Evolutionary conservation across 257 asterid genomes (phyloP).

Genomic region (Capsicum baccatum): DNA sequence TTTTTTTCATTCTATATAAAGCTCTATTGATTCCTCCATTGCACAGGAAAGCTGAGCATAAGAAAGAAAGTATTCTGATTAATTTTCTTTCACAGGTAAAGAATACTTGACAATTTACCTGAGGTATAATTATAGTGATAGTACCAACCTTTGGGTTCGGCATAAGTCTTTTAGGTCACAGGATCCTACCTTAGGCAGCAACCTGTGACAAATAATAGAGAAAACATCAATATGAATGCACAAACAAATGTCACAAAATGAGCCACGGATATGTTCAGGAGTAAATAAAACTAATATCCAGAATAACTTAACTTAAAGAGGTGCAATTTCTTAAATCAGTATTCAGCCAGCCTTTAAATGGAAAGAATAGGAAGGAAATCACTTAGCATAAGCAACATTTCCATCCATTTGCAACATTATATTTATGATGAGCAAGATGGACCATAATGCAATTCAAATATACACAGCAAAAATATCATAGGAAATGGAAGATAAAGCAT

Average conservation of each 20-base stretch:
- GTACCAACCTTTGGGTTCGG: conserved; percentile 99
- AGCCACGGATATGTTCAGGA: background rate
- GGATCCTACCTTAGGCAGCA: conserved; percentile 84
- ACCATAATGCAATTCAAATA: background rate
- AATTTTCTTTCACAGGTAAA: background rate
- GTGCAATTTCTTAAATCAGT: background rate
- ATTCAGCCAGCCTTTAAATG: background rate
- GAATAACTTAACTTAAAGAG: background rate
- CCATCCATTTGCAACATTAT: background rate
- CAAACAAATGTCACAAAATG: conserved; percentile 9
- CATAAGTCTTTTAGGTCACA: conserved; percentile 96
- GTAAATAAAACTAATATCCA: background rate
- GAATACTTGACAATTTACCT: conserved; percentile 51
- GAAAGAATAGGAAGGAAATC: background rate
- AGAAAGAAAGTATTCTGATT: background rate
- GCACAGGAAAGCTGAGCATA: background rate
- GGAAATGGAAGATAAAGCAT: too few relatives aligned
- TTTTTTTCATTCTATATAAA: background rate
- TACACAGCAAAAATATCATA: background rate
- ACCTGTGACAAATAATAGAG: conserved; percentile 54
- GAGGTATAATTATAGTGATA: conserved; percentile 88
- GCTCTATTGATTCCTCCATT: background rate
- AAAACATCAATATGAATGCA: background rate
- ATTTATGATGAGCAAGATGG: background rate
- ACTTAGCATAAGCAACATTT: background rate